A percentile compares a stretch with the other conserved stretches of the same genome.
These are phyloP conservation scores for Neurospora sp. DNA, from an alignment of 495 filamentous ascomycete species.

Conservation along the genomic window DNA sequence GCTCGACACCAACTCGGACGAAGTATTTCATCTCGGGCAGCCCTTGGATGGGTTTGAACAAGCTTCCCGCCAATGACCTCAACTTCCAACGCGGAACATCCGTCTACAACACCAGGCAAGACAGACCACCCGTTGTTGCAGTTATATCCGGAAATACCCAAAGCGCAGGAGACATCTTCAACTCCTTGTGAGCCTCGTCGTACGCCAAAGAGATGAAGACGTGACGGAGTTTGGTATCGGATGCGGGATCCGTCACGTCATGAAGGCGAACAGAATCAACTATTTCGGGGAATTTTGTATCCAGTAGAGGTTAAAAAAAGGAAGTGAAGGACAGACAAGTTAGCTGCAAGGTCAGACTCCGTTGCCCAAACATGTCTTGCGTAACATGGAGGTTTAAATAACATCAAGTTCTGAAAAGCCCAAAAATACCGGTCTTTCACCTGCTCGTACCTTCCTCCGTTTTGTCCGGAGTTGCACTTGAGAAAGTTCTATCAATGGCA, in stretches of 20 bases:
- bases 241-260: neutral
- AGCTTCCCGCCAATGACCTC: neutral
- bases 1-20: neutral
- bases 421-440: neutral
- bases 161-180: neutral
- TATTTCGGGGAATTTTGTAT: neutral
- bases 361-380: neutral
- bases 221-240: neutral
- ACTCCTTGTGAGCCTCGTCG: neutral
- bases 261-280: neutral
- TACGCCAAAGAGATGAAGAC: neutral
- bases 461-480: neutral
- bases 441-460: neutral
- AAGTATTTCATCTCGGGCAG: neutral
- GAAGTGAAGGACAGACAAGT: neutral
- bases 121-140: neutral
- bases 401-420: neutral
- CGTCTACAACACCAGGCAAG: neutral
- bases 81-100: neutral
- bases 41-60: neutral
- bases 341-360: neutral
- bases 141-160: neutral
- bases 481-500: neutral
- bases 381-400: neutral
- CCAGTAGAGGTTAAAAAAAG: neutral